phyloP scores from a whole-genome alignment of 108 stramenopile genomes.

The Cyclostephanos invisitatus region DNA sequence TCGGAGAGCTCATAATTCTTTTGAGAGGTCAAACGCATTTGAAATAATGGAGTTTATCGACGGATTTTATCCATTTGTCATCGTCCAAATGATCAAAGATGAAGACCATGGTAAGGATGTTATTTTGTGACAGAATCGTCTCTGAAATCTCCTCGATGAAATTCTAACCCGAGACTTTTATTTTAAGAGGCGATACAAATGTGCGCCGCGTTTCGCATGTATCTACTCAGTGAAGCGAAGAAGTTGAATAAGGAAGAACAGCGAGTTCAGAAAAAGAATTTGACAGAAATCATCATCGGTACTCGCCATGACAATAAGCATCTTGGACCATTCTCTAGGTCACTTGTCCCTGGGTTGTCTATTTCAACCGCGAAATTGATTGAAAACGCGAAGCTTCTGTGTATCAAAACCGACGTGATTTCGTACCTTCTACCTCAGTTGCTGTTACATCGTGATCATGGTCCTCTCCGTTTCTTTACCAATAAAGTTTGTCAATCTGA shows the following conservation, averaged over 20 bases:
- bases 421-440: slow-evolving; percentile 61
- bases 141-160: neutral
- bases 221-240: slow-evolving; percentile 31
- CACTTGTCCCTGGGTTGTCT: slow-evolving; percentile 39
- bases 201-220: slow-evolving; percentile 52
- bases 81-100: slow-evolving; percentile 35
- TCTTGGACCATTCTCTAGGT: slow-evolving; percentile 18
- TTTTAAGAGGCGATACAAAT: slow-evolving; percentile 38
- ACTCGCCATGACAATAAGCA: slow-evolving; percentile 17
- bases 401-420: slow-evolving; percentile 53
- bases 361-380: slow-evolving; percentile 51
- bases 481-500: slow-evolving; percentile 51
- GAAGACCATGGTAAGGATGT: slow-evolving; percentile 21
- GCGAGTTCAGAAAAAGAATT: slow-evolving; percentile 24
- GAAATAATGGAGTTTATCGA: slow-evolving; percentile 39
- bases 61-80: slow-evolving; percentile 26
- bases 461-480: slow-evolving; percentile 59
- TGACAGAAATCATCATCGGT: slow-evolving; percentile 35
- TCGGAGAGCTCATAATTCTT: slow-evolving; percentile 15
- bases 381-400: slow-evolving; percentile 54
- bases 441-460: slow-evolving; percentile 50
- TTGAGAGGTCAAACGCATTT: slow-evolving; percentile 30
- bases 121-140: neutral
- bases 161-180: neutral
- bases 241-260: slow-evolving; percentile 30